A percentile compares a stretch with the other conserved stretches of the same genome.
Conservation (phyloP, 2,329 filamentous ascomycete genomes). For the Tolypocladium tundrense region DNA sequence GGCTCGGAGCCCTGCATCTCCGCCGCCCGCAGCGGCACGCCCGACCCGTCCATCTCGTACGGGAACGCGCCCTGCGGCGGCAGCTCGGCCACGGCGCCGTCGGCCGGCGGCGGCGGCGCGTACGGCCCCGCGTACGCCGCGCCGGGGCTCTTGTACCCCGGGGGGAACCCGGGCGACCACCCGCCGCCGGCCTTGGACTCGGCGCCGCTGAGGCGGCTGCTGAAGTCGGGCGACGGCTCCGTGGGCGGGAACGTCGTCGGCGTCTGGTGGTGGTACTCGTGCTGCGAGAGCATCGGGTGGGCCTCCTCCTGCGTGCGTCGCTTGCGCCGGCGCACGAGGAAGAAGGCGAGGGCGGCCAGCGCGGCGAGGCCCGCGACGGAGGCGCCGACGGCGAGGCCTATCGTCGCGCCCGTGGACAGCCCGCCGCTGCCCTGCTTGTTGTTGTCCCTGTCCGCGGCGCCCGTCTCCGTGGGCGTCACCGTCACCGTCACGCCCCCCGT, state of each 20-base stretch:
- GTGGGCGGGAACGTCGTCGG: slow-evolving; percentile 9
- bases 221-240: slow-evolving; percentile 11
- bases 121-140: slow-evolving; percentile 5
- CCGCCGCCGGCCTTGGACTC: slow-evolving; percentile 7
- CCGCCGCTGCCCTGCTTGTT: slow-evolving; percentile 4
- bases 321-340: slow-evolving; percentile 16
- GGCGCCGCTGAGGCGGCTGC: not conserved
- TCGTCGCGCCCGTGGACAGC: slow-evolving; percentile 25
- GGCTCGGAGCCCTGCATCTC: slow-evolving; percentile 7
- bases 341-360: slow-evolving; percentile 13
- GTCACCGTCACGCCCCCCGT: slow-evolving; percentile 3
- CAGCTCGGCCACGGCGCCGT: slow-evolving; percentile 8
- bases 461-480: not conserved
- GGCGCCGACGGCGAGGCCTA: slow-evolving; percentile 29
- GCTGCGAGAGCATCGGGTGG: slow-evolving; percentile 18
- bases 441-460: not conserved
- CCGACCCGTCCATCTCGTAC: slow-evolving; percentile 9
- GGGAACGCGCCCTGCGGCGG: not conserved
- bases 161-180: slow-evolving; percentile 3
- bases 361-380: slow-evolving; percentile 16
- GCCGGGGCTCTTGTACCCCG: not conserved
- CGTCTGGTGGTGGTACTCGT: slow-evolving; percentile 7
- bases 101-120: slow-evolving; percentile 3
- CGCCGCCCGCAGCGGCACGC: not conserved
- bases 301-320: slow-evolving; percentile 15